These are phyloP conservation scores for Penicillium sp. DNA, from an alignment of 2,329 filamentous ascomycete species.

Conservation along the genomic window DNA sequence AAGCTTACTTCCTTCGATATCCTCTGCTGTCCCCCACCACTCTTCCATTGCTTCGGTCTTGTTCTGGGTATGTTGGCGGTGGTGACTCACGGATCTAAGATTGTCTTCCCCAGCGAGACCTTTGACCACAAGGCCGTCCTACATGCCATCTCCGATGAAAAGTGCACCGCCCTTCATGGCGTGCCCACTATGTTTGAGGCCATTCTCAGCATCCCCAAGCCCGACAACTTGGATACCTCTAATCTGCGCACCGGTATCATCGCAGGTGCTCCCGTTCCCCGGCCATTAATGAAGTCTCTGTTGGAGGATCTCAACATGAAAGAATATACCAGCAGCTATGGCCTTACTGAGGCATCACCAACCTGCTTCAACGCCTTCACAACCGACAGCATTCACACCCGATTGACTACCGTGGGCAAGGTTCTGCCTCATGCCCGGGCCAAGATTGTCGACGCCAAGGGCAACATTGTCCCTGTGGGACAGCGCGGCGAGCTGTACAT, in stretches of 20 bases:
- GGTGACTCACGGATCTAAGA: slow-evolving; percentile 71
- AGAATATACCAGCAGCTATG: slow-evolving; percentile 68
- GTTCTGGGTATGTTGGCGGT: slow-evolving; percentile 72
- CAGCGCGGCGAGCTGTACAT: slow-evolving; percentile 73
- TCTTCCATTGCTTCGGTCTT: slow-evolving; percentile 85
- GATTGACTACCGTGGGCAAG: slow-evolving; percentile 71
- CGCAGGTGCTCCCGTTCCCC: slow-evolving; percentile 73
- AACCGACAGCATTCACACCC: slow-evolving; percentile 65
- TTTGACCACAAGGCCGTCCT: slow-evolving; percentile 70
- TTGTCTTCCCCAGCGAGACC: slow-evolving; percentile 72
- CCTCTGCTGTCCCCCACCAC: slow-evolving; percentile 76
- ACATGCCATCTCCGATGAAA: slow-evolving; percentile 64
- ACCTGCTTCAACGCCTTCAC: slow-evolving; percentile 80
- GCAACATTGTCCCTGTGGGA: slow-evolving; percentile 66
- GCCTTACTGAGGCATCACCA: slow-evolving; percentile 74
- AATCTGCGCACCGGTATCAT: slow-evolving; percentile 73
- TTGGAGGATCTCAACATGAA: slow-evolving; percentile 71
- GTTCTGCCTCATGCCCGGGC: slow-evolving; percentile 73
- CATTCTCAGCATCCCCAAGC: slow-evolving; percentile 51
- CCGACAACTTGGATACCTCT: slow-evolving; percentile 48
- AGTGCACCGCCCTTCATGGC: slow-evolving; percentile 73
- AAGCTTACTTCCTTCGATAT: slow-evolving; percentile 64
- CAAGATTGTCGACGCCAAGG: slow-evolving; percentile 70
- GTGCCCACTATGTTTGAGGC: slow-evolving; percentile 84
- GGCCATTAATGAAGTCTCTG: slow-evolving; percentile 71